Conservation (phyloP, 1,284 basidiomycete genomes). For the Ustilago crameri region DNA sequence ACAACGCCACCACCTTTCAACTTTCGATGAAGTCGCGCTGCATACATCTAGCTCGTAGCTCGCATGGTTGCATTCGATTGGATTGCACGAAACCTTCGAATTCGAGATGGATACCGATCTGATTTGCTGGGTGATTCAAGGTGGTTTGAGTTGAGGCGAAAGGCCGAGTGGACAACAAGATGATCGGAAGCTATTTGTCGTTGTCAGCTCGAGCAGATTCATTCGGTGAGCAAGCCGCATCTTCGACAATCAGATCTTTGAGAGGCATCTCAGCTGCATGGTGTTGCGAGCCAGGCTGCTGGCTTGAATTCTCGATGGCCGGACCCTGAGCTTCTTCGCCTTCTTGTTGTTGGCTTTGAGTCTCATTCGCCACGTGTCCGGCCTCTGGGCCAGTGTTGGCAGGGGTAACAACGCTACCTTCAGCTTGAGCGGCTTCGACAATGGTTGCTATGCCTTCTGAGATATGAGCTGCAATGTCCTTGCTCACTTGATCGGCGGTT, state of each 20-base stretch:
- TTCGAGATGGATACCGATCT: too few species aligned
- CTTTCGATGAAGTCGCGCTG: too few species aligned
- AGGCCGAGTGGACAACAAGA: not conserved
- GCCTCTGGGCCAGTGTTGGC: not conserved
- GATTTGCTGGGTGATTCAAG: too few species aligned
- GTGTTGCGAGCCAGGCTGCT: not conserved
- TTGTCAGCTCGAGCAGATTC: not conserved
- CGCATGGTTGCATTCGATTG: too few species aligned
- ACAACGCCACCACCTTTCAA: too few species aligned
- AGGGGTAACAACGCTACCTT: not conserved
- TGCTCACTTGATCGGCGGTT: not conserved
- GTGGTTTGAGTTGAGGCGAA: too few species aligned
- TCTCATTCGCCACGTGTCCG: not conserved
- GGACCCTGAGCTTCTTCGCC: not conserved
- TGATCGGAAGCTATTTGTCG: not conserved
- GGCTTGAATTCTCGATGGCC: not conserved
- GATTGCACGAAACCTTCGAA: too few species aligned
- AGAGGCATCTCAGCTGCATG: conserved; percentile 10
- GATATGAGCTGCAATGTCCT: not conserved
- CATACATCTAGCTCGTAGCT: too few species aligned
- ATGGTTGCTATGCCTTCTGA: not conserved
- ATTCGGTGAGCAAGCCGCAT: not conserved
- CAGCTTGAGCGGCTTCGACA: not conserved
- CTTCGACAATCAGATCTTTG: conserved; percentile 17
- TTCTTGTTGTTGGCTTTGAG: not conserved